Evolutionary conservation across 805 yeast species (phyloP), one percentile per base, ranked within the genome.

Genomic region (Wickerhamomyces ciferrii): DNA sequence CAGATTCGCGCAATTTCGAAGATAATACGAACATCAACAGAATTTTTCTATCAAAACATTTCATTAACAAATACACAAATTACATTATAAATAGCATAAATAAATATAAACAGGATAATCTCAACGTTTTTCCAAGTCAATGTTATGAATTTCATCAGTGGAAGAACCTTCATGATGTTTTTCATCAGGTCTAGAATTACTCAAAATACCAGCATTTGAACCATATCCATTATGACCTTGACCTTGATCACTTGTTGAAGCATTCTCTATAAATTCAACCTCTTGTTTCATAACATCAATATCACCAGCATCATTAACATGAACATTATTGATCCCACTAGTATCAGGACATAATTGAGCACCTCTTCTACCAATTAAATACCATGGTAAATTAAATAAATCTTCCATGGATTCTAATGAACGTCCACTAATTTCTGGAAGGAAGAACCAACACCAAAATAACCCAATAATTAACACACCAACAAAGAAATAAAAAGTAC

Each of bases 321-420:
- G 56, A 13, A 56, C 52, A 45, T 42, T 41, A 8, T 25, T 64
- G 40, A 72, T 58, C 49, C 70, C 74, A 25, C 78, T 70, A 55
- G 65, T 67, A 54, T 78, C 81, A 31, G 82, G 81, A 49, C 78
- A 74, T 50, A 78, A 65, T 51, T 66, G 62, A 29, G 74, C 69
- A 56, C 82, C 83, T 47, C 63, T 70, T 63, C 83, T 69, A 41
- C 84, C 84, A 52, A 79, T 67, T 44, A 75, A 53, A 58, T 76
- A 76, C 83, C 83, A 79, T 44, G 83, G 83, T 53, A 75, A 66
- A 55, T 59, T 63, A 48, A 66, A 66, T 21, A 62, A 49, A 38
- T 57, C 62, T 36, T 65, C 69, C 59, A 70, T 69, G 50, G 68
- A 67, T 52, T 70, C 75, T 49, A 70, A 55, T 1, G 69, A 60